Evolutionary conservation across 2,329 filamentous ascomycete genomes (phyloP).

Genomic region (Trichoderma cornu-damae): DNA sequence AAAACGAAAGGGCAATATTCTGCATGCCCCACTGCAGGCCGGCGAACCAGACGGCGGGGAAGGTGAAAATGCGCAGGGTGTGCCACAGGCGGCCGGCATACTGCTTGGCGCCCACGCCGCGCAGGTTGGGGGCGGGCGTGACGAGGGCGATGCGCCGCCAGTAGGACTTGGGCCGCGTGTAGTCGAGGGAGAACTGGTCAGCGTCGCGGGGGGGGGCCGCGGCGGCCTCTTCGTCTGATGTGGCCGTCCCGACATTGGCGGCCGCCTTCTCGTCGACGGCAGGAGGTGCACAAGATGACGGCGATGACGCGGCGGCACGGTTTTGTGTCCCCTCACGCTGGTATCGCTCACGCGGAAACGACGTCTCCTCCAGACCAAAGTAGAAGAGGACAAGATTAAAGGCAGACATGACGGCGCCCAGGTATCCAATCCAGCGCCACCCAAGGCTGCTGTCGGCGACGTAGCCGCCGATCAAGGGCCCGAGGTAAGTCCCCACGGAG

Average conservation of each 20-base stretch:
- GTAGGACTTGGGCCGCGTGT: conserved; percentile 43
- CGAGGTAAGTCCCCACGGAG: conserved; percentile 51
- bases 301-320: neutral
- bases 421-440: conserved; percentile 53
- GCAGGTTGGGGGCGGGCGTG: conserved; percentile 50
- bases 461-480: conserved; percentile 49
- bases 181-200: conserved; percentile 24
- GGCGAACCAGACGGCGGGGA: conserved; percentile 53
- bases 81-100: conserved; percentile 50
- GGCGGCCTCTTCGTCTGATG: conserved; percentile 19
- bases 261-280: neutral
- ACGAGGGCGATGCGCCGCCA: conserved; percentile 51
- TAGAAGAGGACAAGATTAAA: conserved; percentile 44
- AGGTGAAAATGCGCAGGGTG: conserved; percentile 52
- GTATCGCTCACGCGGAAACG: conserved; percentile 39
- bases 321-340: neutral
- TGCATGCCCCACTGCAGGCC: conserved; percentile 56
- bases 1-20: conserved; percentile 56
- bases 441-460: conserved; percentile 43
- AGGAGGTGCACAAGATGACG: too few species aligned
- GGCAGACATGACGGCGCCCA: conserved; percentile 46
- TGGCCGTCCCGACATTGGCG: conserved; percentile 19
- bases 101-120: conserved; percentile 49
- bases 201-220: conserved; percentile 21
- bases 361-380: conserved; percentile 50